phyloP scores from a whole-genome alignment of 306 rosid species.

The Astragalus membranaceus region DNA sequence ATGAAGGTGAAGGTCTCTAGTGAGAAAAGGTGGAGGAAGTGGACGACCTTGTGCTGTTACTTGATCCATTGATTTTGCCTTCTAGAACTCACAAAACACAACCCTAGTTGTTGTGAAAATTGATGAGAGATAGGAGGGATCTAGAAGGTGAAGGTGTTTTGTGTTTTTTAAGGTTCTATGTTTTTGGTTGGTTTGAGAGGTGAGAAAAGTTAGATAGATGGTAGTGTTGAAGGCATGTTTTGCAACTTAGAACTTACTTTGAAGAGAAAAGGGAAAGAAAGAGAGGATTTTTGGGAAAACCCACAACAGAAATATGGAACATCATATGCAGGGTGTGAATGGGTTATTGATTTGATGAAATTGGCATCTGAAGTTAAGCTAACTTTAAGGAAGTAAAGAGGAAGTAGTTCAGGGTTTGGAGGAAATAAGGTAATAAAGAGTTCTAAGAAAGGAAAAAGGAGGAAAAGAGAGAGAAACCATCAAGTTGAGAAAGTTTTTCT shows the following conservation, averaged over 20 bases:
- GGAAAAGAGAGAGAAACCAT: conserved; percentile 15
- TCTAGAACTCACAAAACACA: background rate
- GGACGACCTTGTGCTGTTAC: conserved; percentile 69
- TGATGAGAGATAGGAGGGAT: background rate
- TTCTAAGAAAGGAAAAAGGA: background rate
- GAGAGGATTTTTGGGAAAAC: background rate
- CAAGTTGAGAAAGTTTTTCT: conserved; percentile 7
- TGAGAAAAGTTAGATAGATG: background rate
- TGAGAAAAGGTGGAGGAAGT: conserved; percentile 76
- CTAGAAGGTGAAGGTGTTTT: background rate
- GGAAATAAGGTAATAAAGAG: conserved; percentile 36
- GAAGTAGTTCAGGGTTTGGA: conserved; percentile 47
- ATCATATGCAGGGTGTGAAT: too few species aligned
- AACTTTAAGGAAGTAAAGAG: conserved; percentile 14
- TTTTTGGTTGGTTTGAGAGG: conserved; percentile 4
- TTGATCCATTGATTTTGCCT: conserved; percentile 54
- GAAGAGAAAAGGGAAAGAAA: background rate
- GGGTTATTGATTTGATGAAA: too few species aligned
- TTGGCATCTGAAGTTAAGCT: background rate
- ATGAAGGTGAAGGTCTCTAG: conserved; percentile 77
- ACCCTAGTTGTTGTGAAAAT: conserved; percentile 15
- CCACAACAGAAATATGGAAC: too few species aligned
- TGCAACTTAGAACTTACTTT: conserved; percentile 26
- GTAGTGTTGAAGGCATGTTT: background rate
- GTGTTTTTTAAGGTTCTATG: background rate